Evolutionary conservation across 2,329 filamentous ascomycete species (phyloP), one percentile per base, ranked within the genome.

Genomic region (Simplicillium sp.): DNA sequence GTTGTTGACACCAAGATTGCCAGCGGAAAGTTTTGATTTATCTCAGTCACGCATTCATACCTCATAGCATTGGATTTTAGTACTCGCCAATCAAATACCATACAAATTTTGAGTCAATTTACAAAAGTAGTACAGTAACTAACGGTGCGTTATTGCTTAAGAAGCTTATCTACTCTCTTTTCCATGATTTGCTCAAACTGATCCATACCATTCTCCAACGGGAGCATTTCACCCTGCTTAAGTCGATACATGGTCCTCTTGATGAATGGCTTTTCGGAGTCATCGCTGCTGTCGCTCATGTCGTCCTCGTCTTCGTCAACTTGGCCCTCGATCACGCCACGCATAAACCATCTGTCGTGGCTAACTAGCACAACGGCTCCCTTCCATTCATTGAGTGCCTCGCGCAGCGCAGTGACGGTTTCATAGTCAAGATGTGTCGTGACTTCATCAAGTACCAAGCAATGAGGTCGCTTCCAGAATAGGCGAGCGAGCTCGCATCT

Each of bases 341-440:
- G 73, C 62, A 92, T 73, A 51, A 94, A 82, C 70, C 84, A 94
- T 28, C 87, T 71, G 57, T 94, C 87, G 64, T 94, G 87, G 29
- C 80, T 87, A 4, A 92, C 81, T 5, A 92, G 63, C 32, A 94
- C 62, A 4, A 92, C 72, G 0, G 85, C 86, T 0, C 87, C 87
- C 41, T 80, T 73, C 71, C 84, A 94, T 3, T 63, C 63, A 12
- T 72, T 69, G 46, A 94, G 57, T 2, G 82, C 82, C 17, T 75
- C 69, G 1, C 82, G 71, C 41, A 94, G 61, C 2, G 83, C 84
- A 7, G 77, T 74, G 17, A 90, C 84, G 0, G 84, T 90, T 60
- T 92, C 78, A 46, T 84, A 85, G 56, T 94, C 87, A 33, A 94
- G 68, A 65, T 94, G 87, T 1, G 87, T 90, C 7, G 86, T 92